Evolutionary conservation across 2,329 filamentous ascomycete species (phyloP), one percentile per base, ranked within the genome.

Genomic region (Dactylellina parvicollis): DNA sequence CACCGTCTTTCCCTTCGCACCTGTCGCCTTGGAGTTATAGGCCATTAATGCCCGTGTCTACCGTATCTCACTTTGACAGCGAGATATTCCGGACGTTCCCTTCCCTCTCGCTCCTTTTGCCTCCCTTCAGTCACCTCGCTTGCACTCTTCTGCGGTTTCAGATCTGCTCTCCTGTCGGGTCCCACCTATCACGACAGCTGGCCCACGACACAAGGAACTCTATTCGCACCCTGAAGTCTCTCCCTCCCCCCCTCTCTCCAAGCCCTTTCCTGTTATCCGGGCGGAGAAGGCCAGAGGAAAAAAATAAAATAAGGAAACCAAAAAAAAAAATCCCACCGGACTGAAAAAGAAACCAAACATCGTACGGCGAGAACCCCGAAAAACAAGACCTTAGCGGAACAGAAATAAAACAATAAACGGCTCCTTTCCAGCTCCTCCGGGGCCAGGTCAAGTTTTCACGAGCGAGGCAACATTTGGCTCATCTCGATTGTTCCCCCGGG

Each of bases 21-120:
- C 67, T 52, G 52, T 72, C 34, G 36, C 50, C 57, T 32, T 54
- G 32, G 52, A 59, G 67, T 54, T 72, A 65, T 65, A 72, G 52
- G 67, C 49, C 59, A 47, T 72, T 65, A 72, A 62, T 61, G 46
- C 55, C 64, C 54, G 64, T 62, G 66, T 71, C 66, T 55, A 71
- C 57, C 40, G 46, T 72, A 57, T 65, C 60, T 59, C 59, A 36
- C 46, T 64, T 46, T 72, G 67, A 59, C 60, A 64, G 60, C 59
- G 60, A 72, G 67, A 72, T 72, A 72, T 64, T 65, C 59, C 59
- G 59, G 67, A 65, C 60, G 67, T 72, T 59, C 50, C 67, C 67
- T 72, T 72, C 57, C 59, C 34, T 62, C 66, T 72, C 67, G 67
- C 67, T 72, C 67, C 67, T 60, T 72, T 72, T 72, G 67, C 67